These are phyloP conservation scores for Coemansia sp. DNA, from an alignment of 192 early-diverging fungal species.

Conservation along the genomic window DNA sequence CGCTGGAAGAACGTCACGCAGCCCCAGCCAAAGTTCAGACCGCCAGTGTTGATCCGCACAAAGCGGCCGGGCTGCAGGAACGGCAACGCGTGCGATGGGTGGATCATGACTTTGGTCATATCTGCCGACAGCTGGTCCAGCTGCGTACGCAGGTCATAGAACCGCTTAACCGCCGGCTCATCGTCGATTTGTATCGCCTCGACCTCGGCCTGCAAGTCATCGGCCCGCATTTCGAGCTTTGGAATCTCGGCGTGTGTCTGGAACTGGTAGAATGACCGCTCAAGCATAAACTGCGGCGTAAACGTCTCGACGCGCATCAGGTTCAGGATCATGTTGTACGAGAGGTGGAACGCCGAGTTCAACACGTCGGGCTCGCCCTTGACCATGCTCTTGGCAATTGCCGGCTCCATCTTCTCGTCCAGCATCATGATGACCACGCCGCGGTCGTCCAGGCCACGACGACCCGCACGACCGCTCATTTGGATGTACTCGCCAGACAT, in stretches of 20 bases:
- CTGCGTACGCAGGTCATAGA: conserved; percentile 76
- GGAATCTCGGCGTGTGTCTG: conserved; percentile 86
- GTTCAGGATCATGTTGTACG: conserved; percentile 97
- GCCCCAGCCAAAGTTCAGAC: conserved; percentile 91
- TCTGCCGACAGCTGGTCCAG: conserved; percentile 64
- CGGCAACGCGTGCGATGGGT: conserved; percentile 77
- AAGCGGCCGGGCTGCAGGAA: conserved; percentile 87
- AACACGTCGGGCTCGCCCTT: conserved; percentile 82
- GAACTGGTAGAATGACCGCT: conserved; percentile 89
- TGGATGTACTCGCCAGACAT: conserved; percentile 97
- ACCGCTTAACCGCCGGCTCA: conserved; percentile 68
- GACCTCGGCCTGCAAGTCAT: conserved; percentile 49
- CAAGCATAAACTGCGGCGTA: conserved; percentile 88
- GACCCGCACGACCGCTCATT: conserved; percentile 97
- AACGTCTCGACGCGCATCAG: conserved; percentile 92
- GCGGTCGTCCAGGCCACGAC: conserved; percentile 94
- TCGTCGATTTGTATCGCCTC: conserved; percentile 59
- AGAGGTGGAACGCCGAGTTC: conserved; percentile 93
- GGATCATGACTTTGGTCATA: conserved; percentile 71
- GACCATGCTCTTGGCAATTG: conserved; percentile 89
- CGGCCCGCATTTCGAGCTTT: conserved; percentile 54
- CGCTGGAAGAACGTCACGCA: conserved; percentile 76
- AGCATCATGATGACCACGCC: conserved; percentile 97
- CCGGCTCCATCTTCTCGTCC: conserved; percentile 93
- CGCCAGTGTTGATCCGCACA: conserved; percentile 58